These are phyloP conservation scores for Leishmania arabica DNA, from an alignment of 208 protist genomes.

Conservation along the genomic window DNA sequence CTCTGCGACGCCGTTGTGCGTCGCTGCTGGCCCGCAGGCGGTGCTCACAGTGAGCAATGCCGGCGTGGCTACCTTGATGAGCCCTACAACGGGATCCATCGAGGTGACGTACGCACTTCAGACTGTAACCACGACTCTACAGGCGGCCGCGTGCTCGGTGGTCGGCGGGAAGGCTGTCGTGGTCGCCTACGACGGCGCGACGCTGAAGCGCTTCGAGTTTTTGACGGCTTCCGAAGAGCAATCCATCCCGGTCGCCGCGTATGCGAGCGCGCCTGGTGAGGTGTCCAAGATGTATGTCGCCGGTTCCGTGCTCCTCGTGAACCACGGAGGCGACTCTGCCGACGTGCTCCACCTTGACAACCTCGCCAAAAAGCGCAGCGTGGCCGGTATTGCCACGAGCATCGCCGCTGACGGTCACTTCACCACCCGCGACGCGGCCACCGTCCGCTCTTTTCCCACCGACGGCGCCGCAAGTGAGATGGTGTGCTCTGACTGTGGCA, in stretches of 20 bases:
- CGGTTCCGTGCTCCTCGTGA: constrained; percentile 22
- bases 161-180: constrained; percentile 30
- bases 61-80: constrained; percentile 56
- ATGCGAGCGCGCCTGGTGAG: constrained; percentile 1
- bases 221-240: constrained; percentile 39
- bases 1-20: constrained; percentile 51
- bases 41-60: constrained; percentile 51
- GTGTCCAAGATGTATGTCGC: constrained; percentile 28
- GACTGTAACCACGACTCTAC: constrained; percentile 1
- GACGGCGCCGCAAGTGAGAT: constrained; percentile 10
- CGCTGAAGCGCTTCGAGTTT: constrained; percentile 45
- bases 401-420: constrained; percentile 31
- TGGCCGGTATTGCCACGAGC: constrained; percentile 27
- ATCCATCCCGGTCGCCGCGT: constrained; percentile 20
- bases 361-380: constrained; percentile 15
- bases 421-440: constrained; percentile 25
- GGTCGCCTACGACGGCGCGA: constrained; percentile 28
- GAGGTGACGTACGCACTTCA: constrained; percentile 54
- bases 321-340: not conserved
- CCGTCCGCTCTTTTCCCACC: constrained; percentile 15
- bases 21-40: constrained; percentile 30
- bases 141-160: constrained; percentile 43
- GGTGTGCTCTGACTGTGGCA: constrained; percentile 27
- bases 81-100: constrained; percentile 50
- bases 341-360: constrained; percentile 25